These are phyloP conservation scores for Naganishia randhawae DNA, from an alignment of 768 basidiomycete species.

Conservation along the genomic window DNA sequence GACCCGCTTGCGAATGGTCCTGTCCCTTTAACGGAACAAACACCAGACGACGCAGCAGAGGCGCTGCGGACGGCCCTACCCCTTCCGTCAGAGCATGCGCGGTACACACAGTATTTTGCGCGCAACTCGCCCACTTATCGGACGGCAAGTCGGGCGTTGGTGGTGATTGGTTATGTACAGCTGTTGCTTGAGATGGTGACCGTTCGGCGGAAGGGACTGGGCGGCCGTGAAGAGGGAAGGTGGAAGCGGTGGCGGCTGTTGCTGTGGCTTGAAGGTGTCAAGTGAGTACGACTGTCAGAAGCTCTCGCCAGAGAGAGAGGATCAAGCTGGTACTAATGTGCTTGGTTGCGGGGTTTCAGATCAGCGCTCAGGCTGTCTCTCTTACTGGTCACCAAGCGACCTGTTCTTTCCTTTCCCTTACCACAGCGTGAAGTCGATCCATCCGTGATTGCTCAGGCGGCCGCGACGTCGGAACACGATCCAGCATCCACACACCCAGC, in stretches of 20 bases:
- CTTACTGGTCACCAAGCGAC: constrained; percentile 57
- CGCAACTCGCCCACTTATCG: constrained; percentile 68
- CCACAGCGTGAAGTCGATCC: constrained; percentile 87
- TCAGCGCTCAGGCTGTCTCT: constrained; percentile 8
- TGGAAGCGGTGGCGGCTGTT: constrained; percentile 68
- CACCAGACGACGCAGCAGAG: not conserved
- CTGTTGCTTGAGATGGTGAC: constrained; percentile 86
- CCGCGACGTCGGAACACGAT: no score
- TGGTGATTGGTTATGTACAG: constrained; percentile 73
- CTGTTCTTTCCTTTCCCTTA: constrained; percentile 70
- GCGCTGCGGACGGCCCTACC: constrained; percentile 20
- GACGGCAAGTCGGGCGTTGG: constrained; percentile 70
- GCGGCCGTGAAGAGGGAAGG: not conserved
- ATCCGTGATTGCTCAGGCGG: constrained; percentile 56
- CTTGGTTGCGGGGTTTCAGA: not conserved
- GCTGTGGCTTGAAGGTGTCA: constrained; percentile 71
- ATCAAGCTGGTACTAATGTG: not conserved
- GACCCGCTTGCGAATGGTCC: not conserved
- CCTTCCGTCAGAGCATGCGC: constrained; percentile 61
- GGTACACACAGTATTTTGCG: constrained; percentile 84
- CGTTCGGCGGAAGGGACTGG: constrained; percentile 63
- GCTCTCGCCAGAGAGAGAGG: no score
- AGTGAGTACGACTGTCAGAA: constrained; percentile 70
- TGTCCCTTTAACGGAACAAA: not conserved
- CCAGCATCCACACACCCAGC: no score